These are phyloP conservation scores for Trichosanthes cucumerina DNA, from an alignment of 306 rosid species.

Conservation along the genomic window DNA sequence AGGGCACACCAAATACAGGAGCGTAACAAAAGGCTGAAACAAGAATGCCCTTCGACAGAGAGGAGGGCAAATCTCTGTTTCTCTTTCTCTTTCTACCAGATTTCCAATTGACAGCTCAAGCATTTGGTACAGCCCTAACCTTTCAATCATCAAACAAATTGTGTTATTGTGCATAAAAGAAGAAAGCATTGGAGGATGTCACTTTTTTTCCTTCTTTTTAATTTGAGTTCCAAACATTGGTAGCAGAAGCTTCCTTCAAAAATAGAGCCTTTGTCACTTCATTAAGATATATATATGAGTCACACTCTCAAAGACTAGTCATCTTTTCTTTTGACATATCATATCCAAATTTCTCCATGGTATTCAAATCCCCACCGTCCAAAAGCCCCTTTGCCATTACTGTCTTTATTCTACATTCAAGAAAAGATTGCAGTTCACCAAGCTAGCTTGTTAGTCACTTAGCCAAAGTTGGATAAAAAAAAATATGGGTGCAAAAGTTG, in stretches of 20 bases:
- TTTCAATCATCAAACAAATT: background rate
- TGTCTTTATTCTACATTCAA: slow-evolving; percentile 2
- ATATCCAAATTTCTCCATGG: background rate
- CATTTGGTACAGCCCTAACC: background rate
- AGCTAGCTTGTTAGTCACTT: background rate
- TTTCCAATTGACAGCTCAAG: background rate
- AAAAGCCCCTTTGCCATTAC: background rate
- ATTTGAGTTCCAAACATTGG: background rate
- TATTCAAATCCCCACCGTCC: background rate
- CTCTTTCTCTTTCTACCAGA: background rate
- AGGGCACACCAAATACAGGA: background rate
- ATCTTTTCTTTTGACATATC: background rate
- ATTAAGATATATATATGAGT: background rate
- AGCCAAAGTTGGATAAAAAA: background rate
- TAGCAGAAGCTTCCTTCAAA: background rate
- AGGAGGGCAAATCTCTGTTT: background rate
- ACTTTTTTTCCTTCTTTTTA: background rate
- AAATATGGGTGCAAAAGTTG: background rate
- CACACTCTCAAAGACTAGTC: background rate
- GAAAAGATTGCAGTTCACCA: background rate
- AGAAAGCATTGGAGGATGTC: background rate
- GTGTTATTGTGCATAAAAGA: background rate
- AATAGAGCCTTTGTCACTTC: slow-evolving; percentile 2
- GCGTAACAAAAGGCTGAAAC: background rate
- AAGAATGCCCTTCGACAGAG: background rate